A percentile compares a stretch with the other conserved stretches of the same genome.
These are phyloP conservation scores for Benincasa hispida DNA, from an alignment of 306 rosid species.

Conservation along the genomic window DNA sequence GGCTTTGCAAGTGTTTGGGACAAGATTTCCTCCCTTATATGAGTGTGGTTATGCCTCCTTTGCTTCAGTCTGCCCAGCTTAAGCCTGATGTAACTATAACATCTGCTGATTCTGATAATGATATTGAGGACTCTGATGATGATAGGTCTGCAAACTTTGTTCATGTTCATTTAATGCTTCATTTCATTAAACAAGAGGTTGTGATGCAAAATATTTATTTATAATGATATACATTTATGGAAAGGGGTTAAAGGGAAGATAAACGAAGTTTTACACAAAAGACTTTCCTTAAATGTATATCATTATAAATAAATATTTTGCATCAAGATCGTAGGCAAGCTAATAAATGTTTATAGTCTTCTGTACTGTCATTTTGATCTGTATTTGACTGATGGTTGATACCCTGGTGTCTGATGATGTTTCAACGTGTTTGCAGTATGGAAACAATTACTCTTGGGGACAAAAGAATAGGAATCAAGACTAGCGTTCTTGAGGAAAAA, in stretches of 20 bases:
- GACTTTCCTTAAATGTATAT: background rate
- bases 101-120: constrained; percentile 80
- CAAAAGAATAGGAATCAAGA: constrained; percentile 90
- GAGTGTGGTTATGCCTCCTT: constrained; percentile 93
- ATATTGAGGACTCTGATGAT: constrained; percentile 67
- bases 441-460: constrained; percentile 97
- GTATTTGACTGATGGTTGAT: constrained; percentile 6
- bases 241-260: too few relatives aligned
- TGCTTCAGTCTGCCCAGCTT: constrained; percentile 86
- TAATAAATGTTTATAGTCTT: background rate
- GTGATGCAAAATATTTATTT: background rate
- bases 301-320: background rate
- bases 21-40: constrained; percentile 98
- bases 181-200: background rate
- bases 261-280: too few relatives aligned
- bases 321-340: background rate
- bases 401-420: background rate
- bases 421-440: constrained; percentile 50
- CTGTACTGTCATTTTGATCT: constrained; percentile 1
- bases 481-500: constrained; percentile 90
- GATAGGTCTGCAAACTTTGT: constrained; percentile 47
- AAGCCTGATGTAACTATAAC: constrained; percentile 94
- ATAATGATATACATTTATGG: background rate
- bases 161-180: background rate
- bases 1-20: constrained; percentile 93